Evolutionary conservation across 106 monocot genomes (phyloP).

Genomic region (Allium fistulosum): DNA sequence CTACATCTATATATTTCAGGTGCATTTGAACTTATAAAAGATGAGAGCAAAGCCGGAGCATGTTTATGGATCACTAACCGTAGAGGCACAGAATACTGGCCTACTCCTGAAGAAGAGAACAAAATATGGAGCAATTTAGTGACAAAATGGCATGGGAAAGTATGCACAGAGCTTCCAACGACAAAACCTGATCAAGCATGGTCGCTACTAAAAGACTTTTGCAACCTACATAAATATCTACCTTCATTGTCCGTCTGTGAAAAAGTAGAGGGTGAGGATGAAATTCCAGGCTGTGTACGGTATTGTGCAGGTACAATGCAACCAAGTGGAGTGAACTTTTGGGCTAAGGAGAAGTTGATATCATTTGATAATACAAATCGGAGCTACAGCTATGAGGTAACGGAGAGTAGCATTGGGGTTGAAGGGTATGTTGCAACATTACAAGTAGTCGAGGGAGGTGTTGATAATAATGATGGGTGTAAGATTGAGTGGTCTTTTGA

Average conservation of each 20-base stretch:
- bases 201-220: constrained; percentile 27
- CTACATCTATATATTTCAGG: too few species aligned
- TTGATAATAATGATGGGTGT: constrained; percentile 7
- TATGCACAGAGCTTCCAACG: neutral
- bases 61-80: too few species aligned
- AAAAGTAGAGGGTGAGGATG: neutral
- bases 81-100: too few species aligned
- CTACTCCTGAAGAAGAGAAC: too few species aligned
- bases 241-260: constrained; percentile 10
- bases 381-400: constrained; percentile 21
- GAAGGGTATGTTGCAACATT: constrained; percentile 12
- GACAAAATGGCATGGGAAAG: neutral
- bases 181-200: constrained; percentile 11
- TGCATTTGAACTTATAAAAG: too few species aligned
- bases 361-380: constrained; percentile 5
- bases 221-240: constrained; percentile 19
- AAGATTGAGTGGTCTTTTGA: constrained; percentile 23
- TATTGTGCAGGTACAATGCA: neutral
- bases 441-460: constrained; percentile 1
- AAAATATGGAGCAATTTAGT: neutral
- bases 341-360: constrained; percentile 26
- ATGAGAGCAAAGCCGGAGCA: too few species aligned
- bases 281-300: constrained; percentile 10
- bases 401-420: constrained; percentile 19
- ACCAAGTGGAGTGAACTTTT: neutral